Evolutionary conservation across 1,284 basidiomycete species (phyloP).

Genomic region (Ustanciosporium gigantosporum): DNA sequence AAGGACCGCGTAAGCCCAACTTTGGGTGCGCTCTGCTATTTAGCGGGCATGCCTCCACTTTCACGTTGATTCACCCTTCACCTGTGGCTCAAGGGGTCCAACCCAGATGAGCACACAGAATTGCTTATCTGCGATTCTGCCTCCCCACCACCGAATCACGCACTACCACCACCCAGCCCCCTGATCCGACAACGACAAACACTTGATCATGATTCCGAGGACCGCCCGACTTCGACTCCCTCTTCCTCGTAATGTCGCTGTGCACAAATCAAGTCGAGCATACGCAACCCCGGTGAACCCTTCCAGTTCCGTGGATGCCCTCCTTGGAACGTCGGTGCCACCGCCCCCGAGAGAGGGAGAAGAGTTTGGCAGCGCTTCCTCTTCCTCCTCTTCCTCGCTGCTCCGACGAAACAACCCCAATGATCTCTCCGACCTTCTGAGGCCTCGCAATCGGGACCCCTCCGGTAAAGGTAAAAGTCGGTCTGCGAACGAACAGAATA

Average conservation of each 20-base stretch:
- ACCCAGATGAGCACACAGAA: too few species aligned
- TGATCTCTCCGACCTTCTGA: conserved; percentile 42
- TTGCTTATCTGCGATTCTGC: too few species aligned
- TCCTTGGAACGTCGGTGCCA: conserved; percentile 45
- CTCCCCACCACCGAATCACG: too few species aligned
- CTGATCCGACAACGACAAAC: too few species aligned
- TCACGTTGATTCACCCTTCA: too few species aligned
- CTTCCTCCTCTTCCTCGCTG: conserved; percentile 9
- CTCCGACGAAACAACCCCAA: conserved; percentile 38
- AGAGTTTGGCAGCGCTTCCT: conserved; percentile 7
- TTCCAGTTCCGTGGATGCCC: conserved; percentile 46
- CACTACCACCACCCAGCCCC: too few species aligned
- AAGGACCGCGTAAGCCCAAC: too few species aligned
- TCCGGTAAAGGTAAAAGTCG: background rate
- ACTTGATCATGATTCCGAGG: conserved; percentile 24
- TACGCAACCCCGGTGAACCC: conserved; percentile 50
- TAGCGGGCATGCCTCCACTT: too few species aligned
- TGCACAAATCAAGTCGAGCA: background rate
- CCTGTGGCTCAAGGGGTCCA: too few species aligned
- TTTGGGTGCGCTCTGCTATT: too few species aligned
- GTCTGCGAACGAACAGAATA: background rate
- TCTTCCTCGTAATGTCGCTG: too few species aligned
- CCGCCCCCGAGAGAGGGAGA: conserved; percentile 34
- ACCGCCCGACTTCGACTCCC: conserved; percentile 11
- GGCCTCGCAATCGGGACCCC: conserved; percentile 2